Conservation (phyloP, 148 eudicot genomes). For the Nepenthes mirabilis region DNA sequence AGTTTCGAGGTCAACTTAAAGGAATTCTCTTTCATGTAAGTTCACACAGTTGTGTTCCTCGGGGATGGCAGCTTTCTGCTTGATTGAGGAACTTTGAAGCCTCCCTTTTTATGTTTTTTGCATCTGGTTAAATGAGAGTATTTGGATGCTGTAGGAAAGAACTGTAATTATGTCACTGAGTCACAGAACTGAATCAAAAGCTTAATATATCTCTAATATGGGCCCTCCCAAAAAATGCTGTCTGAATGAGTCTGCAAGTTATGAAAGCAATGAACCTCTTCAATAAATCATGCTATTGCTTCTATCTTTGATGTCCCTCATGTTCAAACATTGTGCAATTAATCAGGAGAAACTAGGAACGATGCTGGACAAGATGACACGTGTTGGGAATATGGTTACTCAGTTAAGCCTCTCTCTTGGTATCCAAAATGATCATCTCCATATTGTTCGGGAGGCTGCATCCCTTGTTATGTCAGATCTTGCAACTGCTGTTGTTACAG, state of each 20-base stretch:
- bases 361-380: conserved; percentile 88
- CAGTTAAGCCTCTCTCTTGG: conserved; percentile 53
- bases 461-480: conserved; percentile 94
- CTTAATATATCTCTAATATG: too few species aligned
- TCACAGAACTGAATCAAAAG: too few species aligned
- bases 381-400: conserved; percentile 45
- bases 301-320: neutral
- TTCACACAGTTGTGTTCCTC: conserved; percentile 1
- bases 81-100: neutral
- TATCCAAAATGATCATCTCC: conserved; percentile 32
- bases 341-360: conserved; percentile 95
- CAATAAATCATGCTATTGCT: too few species aligned
- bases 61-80: neutral
- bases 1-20: conserved; percentile 70
- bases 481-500: conserved; percentile 91
- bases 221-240: too few species aligned
- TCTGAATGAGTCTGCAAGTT: too few species aligned
- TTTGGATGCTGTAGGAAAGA: neutral
- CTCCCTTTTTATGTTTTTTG: neutral
- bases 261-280: too few species aligned
- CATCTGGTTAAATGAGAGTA: too few species aligned
- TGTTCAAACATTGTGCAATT: neutral
- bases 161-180: neutral
- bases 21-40: conserved; percentile 98
- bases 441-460: conserved; percentile 59